Conservation (phyloP, 805 yeast genomes). For the Kodamaea jinghongensis region DNA sequence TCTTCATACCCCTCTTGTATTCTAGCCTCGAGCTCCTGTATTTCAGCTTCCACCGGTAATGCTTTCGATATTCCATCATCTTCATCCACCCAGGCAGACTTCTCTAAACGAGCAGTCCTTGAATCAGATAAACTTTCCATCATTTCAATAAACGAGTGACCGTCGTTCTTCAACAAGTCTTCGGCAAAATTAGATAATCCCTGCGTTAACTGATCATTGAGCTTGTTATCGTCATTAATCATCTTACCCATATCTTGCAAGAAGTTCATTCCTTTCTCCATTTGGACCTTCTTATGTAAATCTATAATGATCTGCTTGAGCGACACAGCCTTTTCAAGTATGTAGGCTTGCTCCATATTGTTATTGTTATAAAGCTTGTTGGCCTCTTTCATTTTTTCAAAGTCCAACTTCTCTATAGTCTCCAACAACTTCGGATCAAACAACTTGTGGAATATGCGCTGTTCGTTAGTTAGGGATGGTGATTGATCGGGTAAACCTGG, state of each 20-base stretch:
- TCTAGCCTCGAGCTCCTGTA: constrained; percentile 13
- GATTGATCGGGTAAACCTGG: background rate
- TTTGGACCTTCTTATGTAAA: constrained; percentile 21
- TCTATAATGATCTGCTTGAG: constrained; percentile 25
- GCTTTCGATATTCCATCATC: constrained; percentile 12
- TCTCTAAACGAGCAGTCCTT: constrained; percentile 25
- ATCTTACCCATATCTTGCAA: constrained; percentile 21
- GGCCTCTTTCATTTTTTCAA: constrained; percentile 20
- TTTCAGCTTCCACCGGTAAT: constrained; percentile 2
- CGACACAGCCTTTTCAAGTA: constrained; percentile 26
- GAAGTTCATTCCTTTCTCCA: constrained; percentile 24
- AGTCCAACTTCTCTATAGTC: constrained; percentile 27
- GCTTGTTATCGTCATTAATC: constrained; percentile 9
- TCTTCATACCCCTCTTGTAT: constrained; percentile 14
- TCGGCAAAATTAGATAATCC: constrained; percentile 57
- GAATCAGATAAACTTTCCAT: constrained; percentile 72
- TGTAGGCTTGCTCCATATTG: constrained; percentile 16
- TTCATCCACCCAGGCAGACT: constrained; percentile 21
- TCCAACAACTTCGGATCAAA: constrained; percentile 28
- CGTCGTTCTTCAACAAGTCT: constrained; percentile 72
- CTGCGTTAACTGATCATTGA: constrained; percentile 21
- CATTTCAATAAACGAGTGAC: constrained; percentile 73
- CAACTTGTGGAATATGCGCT: constrained; percentile 19
- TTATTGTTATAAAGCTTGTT: constrained; percentile 10
- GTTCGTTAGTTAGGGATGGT: constrained; percentile 3